Evolutionary conservation across 2,329 filamentous ascomycete genomes (phyloP), one percentile per base, ranked within the genome.

Genomic region (Cladosporium velox): DNA sequence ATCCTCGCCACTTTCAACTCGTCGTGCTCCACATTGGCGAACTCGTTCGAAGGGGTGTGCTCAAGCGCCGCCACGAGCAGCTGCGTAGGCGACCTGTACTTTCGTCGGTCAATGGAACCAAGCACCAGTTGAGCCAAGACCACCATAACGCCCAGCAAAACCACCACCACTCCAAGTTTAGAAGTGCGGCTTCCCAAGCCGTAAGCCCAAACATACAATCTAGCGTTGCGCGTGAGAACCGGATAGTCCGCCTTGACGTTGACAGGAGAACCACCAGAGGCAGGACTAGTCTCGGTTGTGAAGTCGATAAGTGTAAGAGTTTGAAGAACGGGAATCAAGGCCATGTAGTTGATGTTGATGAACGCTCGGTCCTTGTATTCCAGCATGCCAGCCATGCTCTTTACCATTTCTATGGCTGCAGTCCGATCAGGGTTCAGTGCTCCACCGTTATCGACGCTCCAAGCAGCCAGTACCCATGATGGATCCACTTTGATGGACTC

Each of bases 391-490:
- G 4, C 10, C 34, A 67, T 61, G 18, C 5, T 61, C 12, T 49
- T 28, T 10, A 51, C 28, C 15, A 57, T n/a, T 21, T 65, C 18
- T n/a, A 28, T 49, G 21, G 52, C 49, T 34, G 54, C 58, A 15
- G 66, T 57, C 3, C 66, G 57, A 58, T 61, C 44, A 2, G 59
- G 15, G 8, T 49, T 30, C 30, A 71, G 34, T 0, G 32, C 44
- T 18, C 65, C 67, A 14, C 61, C 58, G 3, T 65, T 51, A 49
- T 69, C 69, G 6, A 68, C 70, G 6, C 72, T 72, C 68, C 70
- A 75, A 15, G 74, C 70, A 24, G 73, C 72, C 4, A 74, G 68
- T 8, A 69, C 59, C 74, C 74, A 76, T 15, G 69, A 65, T 10
- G 74, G 72, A 52, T 71, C 66, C n/a, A 74, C 38, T 28, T 66